phyloP scores from a whole-genome alignment of 331 rosid genomes.

The Telfairia occidentalis region DNA sequence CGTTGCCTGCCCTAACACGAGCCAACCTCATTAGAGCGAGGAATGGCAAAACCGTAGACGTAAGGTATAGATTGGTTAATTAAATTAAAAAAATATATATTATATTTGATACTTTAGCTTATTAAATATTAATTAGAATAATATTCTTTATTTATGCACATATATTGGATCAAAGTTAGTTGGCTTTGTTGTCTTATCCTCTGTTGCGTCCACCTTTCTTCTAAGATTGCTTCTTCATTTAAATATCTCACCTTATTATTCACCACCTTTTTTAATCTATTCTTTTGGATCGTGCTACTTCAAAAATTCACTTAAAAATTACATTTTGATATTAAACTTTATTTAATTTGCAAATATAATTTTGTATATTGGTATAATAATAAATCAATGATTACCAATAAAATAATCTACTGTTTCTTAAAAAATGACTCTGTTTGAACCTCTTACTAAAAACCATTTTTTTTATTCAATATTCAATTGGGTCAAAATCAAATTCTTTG shows the following conservation, averaged over 20 bases:
- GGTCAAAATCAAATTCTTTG: neutral
- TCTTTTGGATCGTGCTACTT: too few relatives aligned
- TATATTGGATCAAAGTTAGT: neutral
- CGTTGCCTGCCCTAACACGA: neutral
- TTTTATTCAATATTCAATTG: neutral
- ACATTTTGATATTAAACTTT: too few relatives aligned
- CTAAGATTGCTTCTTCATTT: neutral
- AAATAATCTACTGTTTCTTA: neutral
- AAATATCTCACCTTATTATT: neutral
- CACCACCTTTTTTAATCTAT: neutral
- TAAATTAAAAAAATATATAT: neutral
- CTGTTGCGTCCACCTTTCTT: neutral
- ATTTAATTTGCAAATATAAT: neutral
- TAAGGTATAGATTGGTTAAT: neutral
- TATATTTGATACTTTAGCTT: neutral
- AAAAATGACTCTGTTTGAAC: neutral
- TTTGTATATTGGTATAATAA: neutral
- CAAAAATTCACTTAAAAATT: too few relatives aligned
- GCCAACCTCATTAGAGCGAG: neutral
- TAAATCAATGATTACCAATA: neutral
- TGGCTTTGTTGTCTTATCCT: conserved; percentile 2
- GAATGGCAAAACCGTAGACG: neutral
- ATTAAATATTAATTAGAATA: neutral
- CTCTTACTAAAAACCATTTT: neutral
- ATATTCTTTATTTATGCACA: neutral